Evolutionary conservation across 1,284 basidiomycete species (phyloP).

Genomic region (Caloboletus firmus): DNA sequence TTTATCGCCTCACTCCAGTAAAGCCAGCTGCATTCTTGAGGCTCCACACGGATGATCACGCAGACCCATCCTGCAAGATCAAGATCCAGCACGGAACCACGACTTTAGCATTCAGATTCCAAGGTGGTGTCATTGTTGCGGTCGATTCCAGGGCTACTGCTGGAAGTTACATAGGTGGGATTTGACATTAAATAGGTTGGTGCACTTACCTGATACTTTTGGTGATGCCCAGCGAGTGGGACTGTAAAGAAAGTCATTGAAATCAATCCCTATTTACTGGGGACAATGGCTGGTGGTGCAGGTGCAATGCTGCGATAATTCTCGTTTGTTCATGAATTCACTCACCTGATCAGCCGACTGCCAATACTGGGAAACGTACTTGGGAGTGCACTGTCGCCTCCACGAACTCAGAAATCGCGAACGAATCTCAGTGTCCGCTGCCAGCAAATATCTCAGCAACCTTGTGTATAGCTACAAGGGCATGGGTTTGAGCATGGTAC

Average conservation of each 20-base stretch:
- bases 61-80: slow-evolving; percentile 91
- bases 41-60: slow-evolving; percentile 90
- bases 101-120: slow-evolving; percentile 95
- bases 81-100: slow-evolving; percentile 99
- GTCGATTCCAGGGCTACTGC: slow-evolving; percentile 98
- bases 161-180: slow-evolving; percentile 91
- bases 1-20: slow-evolving; percentile 15
- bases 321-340: slow-evolving; percentile 10
- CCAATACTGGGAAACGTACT: slow-evolving; percentile 98
- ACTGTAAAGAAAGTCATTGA: slow-evolving; percentile 99
- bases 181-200: background rate
- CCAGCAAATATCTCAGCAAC: slow-evolving; percentile 96
- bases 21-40: slow-evolving; percentile 90
- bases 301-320: slow-evolving; percentile 49
- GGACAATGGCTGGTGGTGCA: slow-evolving; percentile 99
- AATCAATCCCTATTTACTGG: slow-evolving; percentile 97
- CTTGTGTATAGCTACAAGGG: slow-evolving; percentile 99
- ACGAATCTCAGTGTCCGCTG: slow-evolving; percentile 97
- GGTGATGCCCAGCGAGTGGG: slow-evolving; percentile 67
- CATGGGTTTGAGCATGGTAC: slow-evolving; percentile 98
- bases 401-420: slow-evolving; percentile 98
- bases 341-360: slow-evolving; percentile 67
- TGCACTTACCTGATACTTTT: slow-evolving; percentile 1
- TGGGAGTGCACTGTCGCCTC: slow-evolving; percentile 96
- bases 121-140: slow-evolving; percentile 96